Base-by-base conservation (phyloP, 1,284 basidiomycete genomes). In the Marasmius fiardii region DNA sequence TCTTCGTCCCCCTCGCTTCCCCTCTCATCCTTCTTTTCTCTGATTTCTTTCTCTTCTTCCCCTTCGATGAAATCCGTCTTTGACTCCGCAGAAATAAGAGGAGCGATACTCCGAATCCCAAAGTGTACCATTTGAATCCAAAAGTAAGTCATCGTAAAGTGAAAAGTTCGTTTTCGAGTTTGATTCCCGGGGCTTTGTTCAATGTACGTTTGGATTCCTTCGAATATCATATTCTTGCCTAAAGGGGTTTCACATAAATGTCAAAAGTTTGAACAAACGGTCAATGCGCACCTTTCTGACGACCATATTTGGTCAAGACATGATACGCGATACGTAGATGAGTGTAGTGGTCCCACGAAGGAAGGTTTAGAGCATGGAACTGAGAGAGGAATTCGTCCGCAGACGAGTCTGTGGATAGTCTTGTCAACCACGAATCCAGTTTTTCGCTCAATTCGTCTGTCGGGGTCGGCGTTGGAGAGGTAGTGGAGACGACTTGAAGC, bases 81-180 rank as follows among this genome's bases (percentile, higher is more conserved):
- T 43, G 10, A 31, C 28, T 31, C 10, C 28, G 28, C 28, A 10
- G 39, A 21, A 12, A 21, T 43, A 33, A 20, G 16, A 23, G 64
- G 61, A 11, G 65, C 63, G 47, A 65, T 68, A 53, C 66, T 73
- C 5, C 65, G 66, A 43, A 75, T 76, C 0, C 72, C 74, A 52
- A 75, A 73, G 52, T 75, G 74, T 16, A 74, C 71, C n/a, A 74
- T 68, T 58, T 76, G 74, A 51, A 76, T 70, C 74, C 75, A 76
- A 58, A 76, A 74, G 55, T 75, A 76, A 0, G 75, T 75, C 75
- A 76, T 75, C 14, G 72, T 74, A 51, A 75, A 54, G 56, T 77
- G 74, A 58, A 74, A 76, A 12, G 70, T 67, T n/a, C 68, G 67
- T 5, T 67, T 68, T 14, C 65, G 66, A 3, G 71, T 71, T 53